A percentile compares a stretch with the other conserved stretches of the same genome.
Conservation (phyloP, 192 early-diverging fungal genomes). For the Haplosporangium gracile region DNA sequence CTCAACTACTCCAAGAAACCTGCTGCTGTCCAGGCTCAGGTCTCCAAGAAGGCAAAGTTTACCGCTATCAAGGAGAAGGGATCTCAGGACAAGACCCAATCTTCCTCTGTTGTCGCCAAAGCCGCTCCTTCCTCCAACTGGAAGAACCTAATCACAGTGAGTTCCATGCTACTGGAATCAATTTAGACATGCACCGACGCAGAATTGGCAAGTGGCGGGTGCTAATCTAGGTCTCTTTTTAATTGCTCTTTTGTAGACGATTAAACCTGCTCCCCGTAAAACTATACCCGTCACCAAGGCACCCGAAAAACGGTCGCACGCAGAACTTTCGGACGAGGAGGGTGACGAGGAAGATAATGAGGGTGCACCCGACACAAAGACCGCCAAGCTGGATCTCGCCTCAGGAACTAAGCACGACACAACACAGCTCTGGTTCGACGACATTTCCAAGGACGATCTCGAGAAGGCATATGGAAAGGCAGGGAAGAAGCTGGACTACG, state of each 20-base stretch:
- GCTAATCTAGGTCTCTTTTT: not conserved
- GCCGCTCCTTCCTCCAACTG: slow-evolving; percentile 64
- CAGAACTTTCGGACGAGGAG: slow-evolving; percentile 30
- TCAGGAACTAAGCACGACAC: slow-evolving; percentile 47
- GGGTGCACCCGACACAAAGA: slow-evolving; percentile 15
- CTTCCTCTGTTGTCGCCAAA: slow-evolving; percentile 41
- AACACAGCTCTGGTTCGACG: slow-evolving; percentile 67
- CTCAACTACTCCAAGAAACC: slow-evolving; percentile 36
- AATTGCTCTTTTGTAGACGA: slow-evolving; percentile 22
- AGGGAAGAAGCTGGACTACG: slow-evolving; percentile 40
- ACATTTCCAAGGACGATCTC: slow-evolving; percentile 63
- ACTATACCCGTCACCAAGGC: slow-evolving; percentile 33
- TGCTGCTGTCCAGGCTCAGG: slow-evolving; percentile 13
- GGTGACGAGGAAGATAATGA: slow-evolving; percentile 48
- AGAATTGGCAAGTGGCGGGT: not conserved
- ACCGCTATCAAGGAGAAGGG: slow-evolving; percentile 11
- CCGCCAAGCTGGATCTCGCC: slow-evolving; percentile 1
- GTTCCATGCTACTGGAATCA: not conserved
- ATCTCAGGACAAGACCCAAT: slow-evolving; percentile 16
- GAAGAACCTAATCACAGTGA: slow-evolving; percentile 62
- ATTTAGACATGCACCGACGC: not conserved
- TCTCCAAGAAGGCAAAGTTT: slow-evolving; percentile 24
- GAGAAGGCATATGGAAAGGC: slow-evolving; percentile 59
- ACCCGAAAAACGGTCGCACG: slow-evolving; percentile 24
- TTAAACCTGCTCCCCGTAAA: slow-evolving; percentile 48